Evolutionary conservation across 1,139 yeast genomes (phyloP), one percentile per base, ranked within the genome.

Genomic region (Hemisphaericaspora subhashii): DNA sequence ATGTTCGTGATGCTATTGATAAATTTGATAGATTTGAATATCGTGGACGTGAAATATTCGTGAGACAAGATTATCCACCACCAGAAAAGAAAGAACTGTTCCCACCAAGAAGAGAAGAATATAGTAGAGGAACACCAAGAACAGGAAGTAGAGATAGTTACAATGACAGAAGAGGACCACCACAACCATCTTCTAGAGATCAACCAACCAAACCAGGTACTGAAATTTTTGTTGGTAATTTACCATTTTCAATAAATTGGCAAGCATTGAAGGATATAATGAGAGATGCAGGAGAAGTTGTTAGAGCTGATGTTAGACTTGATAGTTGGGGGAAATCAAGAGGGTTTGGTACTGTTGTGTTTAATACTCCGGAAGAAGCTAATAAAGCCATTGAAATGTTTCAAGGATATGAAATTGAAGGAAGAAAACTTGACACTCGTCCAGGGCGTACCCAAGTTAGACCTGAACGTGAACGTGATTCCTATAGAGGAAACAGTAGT

Each of bases 41-140:
- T 49, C 68, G 73, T 57, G 96, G 92, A 12, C 81, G 98, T 58
- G 83, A 81, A 52, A 85, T 92, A 33, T 90, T 86, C 65, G 95
- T 92, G 7, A 83, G 98, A 63, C 95, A 84, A 61, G 95, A 86
- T 55, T 77, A 81, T 50, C 92, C 94, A 20, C 92, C 94, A 25
- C 92, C 92, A 43, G 72, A 68, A 18, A 66, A 64, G 53, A 57
- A 52, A 66, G 66, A 39, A 44, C 57, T 43, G 41, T 46, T 35
- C 40, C 26, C 50, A 36, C 28, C 36, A 38, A 43, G 51, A 46
- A 31, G 35, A 22, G 48, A 41, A 33, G 27, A 22, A 5, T 20
- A 17, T n/a, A 17, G 24, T 18, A 31, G 33, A 12, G 44, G 29
- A 39, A 10, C 12, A 3, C 5, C 24, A 10, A 38, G 43, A 10